Evolutionary conservation across 2,329 filamentous ascomycete genomes (phyloP).

Genomic region (Periglandula ipomoeae): DNA sequence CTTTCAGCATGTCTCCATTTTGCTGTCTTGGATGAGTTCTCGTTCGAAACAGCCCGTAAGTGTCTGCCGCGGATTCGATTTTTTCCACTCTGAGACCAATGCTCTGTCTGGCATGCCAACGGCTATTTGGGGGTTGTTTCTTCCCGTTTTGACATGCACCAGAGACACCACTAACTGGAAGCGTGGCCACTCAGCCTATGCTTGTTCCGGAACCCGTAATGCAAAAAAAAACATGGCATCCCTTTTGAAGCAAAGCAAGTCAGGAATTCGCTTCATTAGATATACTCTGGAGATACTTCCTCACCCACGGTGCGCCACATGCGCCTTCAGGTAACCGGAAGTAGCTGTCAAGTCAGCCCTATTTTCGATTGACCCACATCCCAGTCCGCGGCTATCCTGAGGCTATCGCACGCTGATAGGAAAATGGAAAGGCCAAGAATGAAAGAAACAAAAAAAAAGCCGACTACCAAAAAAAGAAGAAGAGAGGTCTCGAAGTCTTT

Average conservation of each 20-base stretch:
- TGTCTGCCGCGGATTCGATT: background rate
- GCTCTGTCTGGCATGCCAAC: background rate
- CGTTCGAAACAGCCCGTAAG: background rate
- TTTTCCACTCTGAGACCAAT: background rate
- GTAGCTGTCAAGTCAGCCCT: background rate
- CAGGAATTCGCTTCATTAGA: too few species aligned
- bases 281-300: too few species aligned
- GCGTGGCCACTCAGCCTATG: background rate
- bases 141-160: background rate
- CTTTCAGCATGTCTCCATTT: background rate
- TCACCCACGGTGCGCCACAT: too few species aligned
- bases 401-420: background rate
- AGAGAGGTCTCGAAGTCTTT: background rate
- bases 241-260: background rate
- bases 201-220: background rate
- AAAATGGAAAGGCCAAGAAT: background rate
- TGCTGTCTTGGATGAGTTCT: background rate
- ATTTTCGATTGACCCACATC: background rate
- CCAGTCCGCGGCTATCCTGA: background rate
- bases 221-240: background rate
- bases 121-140: background rate
- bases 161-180: background rate
- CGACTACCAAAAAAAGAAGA: background rate
- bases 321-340: background rate
- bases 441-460: background rate